Evolutionary conservation across 768 basidiomycete species (phyloP).

Genomic region (Suillus placidus): DNA sequence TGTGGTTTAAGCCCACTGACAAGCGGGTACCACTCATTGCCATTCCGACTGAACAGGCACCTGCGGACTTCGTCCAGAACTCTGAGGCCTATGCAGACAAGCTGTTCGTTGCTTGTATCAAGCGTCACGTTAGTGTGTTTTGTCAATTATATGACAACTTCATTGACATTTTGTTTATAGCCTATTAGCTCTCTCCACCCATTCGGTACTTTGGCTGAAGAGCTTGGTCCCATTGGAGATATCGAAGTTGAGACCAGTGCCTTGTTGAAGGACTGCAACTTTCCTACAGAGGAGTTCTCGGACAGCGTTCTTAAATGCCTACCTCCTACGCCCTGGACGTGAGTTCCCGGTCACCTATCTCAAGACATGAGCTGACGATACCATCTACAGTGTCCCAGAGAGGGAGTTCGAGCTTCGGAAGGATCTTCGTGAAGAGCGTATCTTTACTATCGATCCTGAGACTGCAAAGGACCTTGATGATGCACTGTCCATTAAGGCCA

Average conservation of each 20-base stretch:
- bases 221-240: constrained; percentile 97
- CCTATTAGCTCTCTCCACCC: constrained; percentile 97
- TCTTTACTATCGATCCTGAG: constrained; percentile 93
- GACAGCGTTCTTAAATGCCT: constrained; percentile 95
- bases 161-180: constrained; percentile 41
- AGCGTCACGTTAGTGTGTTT: constrained; percentile 78
- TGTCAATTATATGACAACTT: constrained; percentile 8
- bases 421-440: constrained; percentile 81
- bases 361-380: constrained; percentile 15
- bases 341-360: constrained; percentile 29
- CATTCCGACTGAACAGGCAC: constrained; percentile 98
- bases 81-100: constrained; percentile 88
- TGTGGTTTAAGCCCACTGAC: constrained; percentile 99
- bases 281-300: constrained; percentile 96
- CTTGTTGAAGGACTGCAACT: constrained; percentile 97
- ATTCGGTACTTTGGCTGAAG: constrained; percentile 97
- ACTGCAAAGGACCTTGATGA: constrained; percentile 94
- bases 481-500: constrained; percentile 84
- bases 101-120: constrained; percentile 97
- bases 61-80: constrained; percentile 93
- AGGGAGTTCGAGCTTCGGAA: constrained; percentile 85
- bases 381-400: constrained; percentile 71
- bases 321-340: constrained; percentile 95
- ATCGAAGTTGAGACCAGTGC: constrained; percentile 98
- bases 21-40: constrained; percentile 98